phyloP scores from a whole-genome alignment of 371 early-diverging fungal species.

The Amoeboaphelidium occidentale region DNA sequence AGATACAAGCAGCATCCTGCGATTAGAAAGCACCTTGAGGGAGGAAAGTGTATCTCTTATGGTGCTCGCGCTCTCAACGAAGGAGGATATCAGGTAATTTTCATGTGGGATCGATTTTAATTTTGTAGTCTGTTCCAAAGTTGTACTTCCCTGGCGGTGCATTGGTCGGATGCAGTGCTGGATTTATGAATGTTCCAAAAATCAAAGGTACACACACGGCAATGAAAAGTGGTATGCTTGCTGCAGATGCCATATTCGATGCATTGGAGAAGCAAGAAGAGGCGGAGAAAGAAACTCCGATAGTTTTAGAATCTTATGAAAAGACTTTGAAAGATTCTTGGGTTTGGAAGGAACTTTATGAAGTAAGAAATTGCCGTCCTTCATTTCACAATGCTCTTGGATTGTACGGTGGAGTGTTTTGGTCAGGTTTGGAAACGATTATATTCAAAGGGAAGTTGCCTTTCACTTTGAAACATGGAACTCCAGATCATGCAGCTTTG shows the following conservation, averaged over 20 bases:
- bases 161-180: conserved; percentile 85
- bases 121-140: conserved; percentile 59
- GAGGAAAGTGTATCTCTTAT: conserved; percentile 75
- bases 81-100: conserved; percentile 45
- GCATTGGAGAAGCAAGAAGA: conserved; percentile 15
- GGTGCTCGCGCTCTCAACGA: conserved; percentile 91
- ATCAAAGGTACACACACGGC: conserved; percentile 97
- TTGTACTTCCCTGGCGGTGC: conserved; percentile 87
- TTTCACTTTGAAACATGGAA: conserved; percentile 74
- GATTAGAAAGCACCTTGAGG: conserved; percentile 52
- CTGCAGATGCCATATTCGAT: conserved; percentile 51
- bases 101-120: neutral
- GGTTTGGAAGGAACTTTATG: conserved; percentile 74
- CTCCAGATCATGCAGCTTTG: conserved; percentile 56
- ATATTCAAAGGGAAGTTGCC: conserved; percentile 70
- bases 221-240: conserved; percentile 84
- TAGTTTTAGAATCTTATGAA: conserved; percentile 53
- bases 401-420: conserved; percentile 58
- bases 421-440: conserved; percentile 68
- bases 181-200: conserved; percentile 89
- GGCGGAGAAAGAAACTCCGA: conserved; percentile 10
- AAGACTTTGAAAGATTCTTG: conserved; percentile 54
- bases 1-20: conserved; percentile 79
- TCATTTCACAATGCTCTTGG: conserved; percentile 79
- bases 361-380: conserved; percentile 76